Evolutionary conservation across 495 filamentous ascomycete genomes (phyloP), one percentile per base, ranked within the genome.

Genomic region (Venustampulla echinocandica): DNA sequence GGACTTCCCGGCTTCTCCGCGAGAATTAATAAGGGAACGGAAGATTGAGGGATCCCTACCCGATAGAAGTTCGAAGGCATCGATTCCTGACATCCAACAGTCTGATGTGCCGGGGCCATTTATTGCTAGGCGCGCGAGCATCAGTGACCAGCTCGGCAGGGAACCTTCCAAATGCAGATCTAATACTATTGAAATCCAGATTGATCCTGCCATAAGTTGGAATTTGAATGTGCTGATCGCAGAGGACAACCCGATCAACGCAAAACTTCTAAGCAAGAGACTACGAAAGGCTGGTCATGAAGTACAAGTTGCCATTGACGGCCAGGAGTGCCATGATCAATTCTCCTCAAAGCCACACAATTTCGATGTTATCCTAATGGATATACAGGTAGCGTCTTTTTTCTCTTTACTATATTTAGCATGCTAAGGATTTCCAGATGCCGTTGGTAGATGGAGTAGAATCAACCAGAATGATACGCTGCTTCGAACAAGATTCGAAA

Each of bases 171-270:
- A n/a, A n/a, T n/a, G n/a, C n/a, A n/a, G n/a, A n/a, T n/a, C n/a
- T n/a, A n/a, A n/a, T n/a, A n/a, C n/a, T n/a, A n/a, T n/a, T n/a
- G n/a, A n/a, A n/a, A n/a, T n/a, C n/a, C n/a, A n/a, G n/a, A n/a
- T n/a, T n/a, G n/a, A n/a, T n/a, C n/a, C n/a, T n/a, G n/a, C n/a
- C n/a, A n/a, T n/a, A n/a, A n/a, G 52, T 41, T 9, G 42, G 59
- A 55, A 67, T 17, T 66, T 88, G 20, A 71, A 69, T 18, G 77
- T 94, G 2, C 68, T 95, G 13, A 75, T 95, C 5, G 90, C 90
- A 0, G 90, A 96, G 58, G 90, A 95, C 51, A 88, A 95, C 56
- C 87, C 87, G 0, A 76, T 95, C 57, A 96, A 95, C 53, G 82
- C 82, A 62, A 88, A 80, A 55, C 86, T 96, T 46, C 62, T 95